Conservation (phyloP, 2,329 filamentous ascomycete genomes). For the Cladorrhinum sp. region DNA sequence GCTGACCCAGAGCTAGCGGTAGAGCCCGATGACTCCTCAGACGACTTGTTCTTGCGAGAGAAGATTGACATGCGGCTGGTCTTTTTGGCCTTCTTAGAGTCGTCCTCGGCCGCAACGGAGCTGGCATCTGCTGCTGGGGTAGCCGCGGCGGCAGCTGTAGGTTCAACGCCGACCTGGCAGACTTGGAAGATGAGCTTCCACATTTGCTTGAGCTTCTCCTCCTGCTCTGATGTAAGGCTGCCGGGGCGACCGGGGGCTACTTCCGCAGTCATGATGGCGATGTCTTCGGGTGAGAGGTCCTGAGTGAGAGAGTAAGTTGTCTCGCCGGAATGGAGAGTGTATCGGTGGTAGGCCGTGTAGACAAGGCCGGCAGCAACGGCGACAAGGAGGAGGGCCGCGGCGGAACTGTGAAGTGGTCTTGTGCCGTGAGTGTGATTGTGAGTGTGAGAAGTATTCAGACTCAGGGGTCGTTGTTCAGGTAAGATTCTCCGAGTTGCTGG, state of each 20-base stretch:
- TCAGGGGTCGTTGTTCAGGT: background rate
- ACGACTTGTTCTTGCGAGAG: slow-evolving; percentile 55
- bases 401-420: slow-evolving; percentile 14
- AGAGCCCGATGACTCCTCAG: slow-evolving; percentile 41
- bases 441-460: background rate
- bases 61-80: slow-evolving; percentile 66
- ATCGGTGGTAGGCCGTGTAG: slow-evolving; percentile 15
- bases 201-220: slow-evolving; percentile 81
- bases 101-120: slow-evolving; percentile 28
- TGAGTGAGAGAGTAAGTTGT: background rate
- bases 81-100: slow-evolving; percentile 66
- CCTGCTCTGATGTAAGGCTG: slow-evolving; percentile 85
- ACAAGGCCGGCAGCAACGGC: slow-evolving; percentile 20
- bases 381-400: slow-evolving; percentile 15
- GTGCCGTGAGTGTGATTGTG: background rate
- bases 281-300: slow-evolving; percentile 6
- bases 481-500: background rate
- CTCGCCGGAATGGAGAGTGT: slow-evolving; percentile 1
- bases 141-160: slow-evolving; percentile 29
- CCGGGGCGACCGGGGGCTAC: slow-evolving; percentile 70
- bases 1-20: slow-evolving; percentile 13
- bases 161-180: slow-evolving; percentile 57
- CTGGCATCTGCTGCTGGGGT: slow-evolving; percentile 31
- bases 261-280: slow-evolving; percentile 32
- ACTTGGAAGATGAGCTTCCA: slow-evolving; percentile 77